phyloP scores from a whole-genome alignment of 805 yeast species.

The Sugiyamaella smithiae region DNA sequence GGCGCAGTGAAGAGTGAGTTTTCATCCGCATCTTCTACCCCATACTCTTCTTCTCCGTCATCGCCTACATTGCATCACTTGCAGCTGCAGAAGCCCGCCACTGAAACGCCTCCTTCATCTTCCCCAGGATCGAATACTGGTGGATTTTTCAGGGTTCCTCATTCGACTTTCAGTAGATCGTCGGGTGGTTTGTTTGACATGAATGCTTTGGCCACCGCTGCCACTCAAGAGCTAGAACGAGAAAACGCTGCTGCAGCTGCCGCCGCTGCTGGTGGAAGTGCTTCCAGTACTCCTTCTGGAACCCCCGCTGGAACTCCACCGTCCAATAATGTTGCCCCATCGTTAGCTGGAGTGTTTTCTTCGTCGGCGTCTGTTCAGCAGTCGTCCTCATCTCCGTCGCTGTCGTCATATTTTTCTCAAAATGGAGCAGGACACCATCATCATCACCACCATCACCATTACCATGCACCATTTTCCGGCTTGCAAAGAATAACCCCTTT shows the following conservation, averaged over 20 bases:
- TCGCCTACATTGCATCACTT: conserved; percentile 24
- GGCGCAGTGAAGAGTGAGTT: conserved; percentile 20
- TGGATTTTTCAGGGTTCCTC: conserved; percentile 27
- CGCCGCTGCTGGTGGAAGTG: conserved; percentile 13
- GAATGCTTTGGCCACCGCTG: conserved; percentile 44
- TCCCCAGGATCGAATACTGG: conserved; percentile 9
- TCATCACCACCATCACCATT: conserved; percentile 27
- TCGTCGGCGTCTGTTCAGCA: conserved; percentile 10
- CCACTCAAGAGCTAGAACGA: conserved; percentile 44
- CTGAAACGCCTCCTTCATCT: not conserved
- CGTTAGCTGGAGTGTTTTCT: conserved; percentile 11
- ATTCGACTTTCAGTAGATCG: conserved; percentile 18
- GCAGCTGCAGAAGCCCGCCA: conserved; percentile 6
- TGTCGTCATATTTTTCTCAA: conserved; percentile 26
- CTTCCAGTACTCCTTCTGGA: conserved; percentile 6
- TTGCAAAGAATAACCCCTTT: conserved; percentile 32
- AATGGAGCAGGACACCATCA: conserved; percentile 16
- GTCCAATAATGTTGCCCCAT: conserved; percentile 15
- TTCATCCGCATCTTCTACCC: conserved; percentile 24
- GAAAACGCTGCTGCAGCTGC: conserved; percentile 26
- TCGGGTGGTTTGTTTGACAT: conserved; percentile 34
- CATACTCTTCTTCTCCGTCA: conserved; percentile 27
- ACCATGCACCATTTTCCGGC: conserved; percentile 22
- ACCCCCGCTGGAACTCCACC: conserved; percentile 10
- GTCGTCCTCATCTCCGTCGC: conserved; percentile 25